phyloP scores from a whole-genome alignment of 306 rosid species.

The Castanea crenata region DNA sequence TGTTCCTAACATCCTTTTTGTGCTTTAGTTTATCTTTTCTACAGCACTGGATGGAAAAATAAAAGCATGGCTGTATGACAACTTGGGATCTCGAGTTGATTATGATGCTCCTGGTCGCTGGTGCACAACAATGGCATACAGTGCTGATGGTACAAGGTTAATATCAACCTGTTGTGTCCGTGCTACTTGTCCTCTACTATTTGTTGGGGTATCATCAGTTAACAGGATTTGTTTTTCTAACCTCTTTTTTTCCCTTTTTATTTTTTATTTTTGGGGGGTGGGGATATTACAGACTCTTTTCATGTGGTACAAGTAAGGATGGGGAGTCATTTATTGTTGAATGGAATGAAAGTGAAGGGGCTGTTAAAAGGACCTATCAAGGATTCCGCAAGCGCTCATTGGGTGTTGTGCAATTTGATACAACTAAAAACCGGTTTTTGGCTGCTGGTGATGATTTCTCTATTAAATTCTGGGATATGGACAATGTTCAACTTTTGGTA shows the following conservation, averaged over 20 bases:
- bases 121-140: constrained; percentile 95
- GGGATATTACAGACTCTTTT: constrained; percentile 65
- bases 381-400: constrained; percentile 90
- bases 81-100: constrained; percentile 93
- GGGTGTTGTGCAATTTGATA: constrained; percentile 91
- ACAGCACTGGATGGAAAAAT: constrained; percentile 95
- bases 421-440: constrained; percentile 84
- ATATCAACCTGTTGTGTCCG: constrained; percentile 5
- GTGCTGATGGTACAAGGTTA: constrained; percentile 94
- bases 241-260: background rate
- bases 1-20: constrained; percentile 7
- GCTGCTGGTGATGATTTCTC: constrained; percentile 96
- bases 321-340: constrained; percentile 96
- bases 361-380: constrained; percentile 84
- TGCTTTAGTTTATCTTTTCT: constrained; percentile 78
- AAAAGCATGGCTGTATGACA: constrained; percentile 97
- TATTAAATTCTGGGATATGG: constrained; percentile 99
- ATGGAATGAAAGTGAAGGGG: constrained; percentile 98
- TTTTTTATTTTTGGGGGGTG: background rate
- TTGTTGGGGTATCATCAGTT: background rate
- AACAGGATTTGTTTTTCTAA: background rate
- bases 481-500: constrained; percentile 69
- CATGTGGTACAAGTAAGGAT: constrained; percentile 92
- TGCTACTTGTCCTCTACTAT: background rate
- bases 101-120: constrained; percentile 96